Evolutionary conservation across 2,329 filamentous ascomycete species (phyloP), one percentile per base, ranked within the genome.

Genomic region (Coniosporium tulheliwenetii): DNA sequence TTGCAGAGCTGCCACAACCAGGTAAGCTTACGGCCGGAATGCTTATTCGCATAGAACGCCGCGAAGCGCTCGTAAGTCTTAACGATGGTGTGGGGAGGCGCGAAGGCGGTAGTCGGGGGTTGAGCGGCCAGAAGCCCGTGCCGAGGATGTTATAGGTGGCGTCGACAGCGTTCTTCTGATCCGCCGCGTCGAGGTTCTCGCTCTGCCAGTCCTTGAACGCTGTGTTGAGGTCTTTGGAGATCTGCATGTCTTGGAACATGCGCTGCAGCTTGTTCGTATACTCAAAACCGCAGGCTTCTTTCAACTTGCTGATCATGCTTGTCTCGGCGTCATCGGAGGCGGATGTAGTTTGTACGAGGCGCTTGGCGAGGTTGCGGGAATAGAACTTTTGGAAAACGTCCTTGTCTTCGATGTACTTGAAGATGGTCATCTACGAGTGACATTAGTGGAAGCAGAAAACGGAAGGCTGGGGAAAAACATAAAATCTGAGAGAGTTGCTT

Each of bases 351-450:
- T 95, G 85, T 13, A 98, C 91, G 41, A 98, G 67, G 52, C 91
- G 85, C 59, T 93, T 85, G 39, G 91, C 91, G 51, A 98, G 68
- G 80, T 94, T 94, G 47, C 87, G 83, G 2, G 89, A 93, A 65
- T 98, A 98, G 64, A 95, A 98, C 62, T 96, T 98, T 62, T 96
- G 91, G 73, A 98, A 98, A 5, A 98, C 93, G 55, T 98, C 91
- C 70, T 98, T 98, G 64, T 98, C 93, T 59, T 98, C 91, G 47
- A 98, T 96, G 63, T 98, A 98, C 67, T 96, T 96, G 75, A 98
- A 98, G 41, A 98, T 85, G 1, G 89, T 95, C 91, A 98, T 98
- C 42, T 44, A 36, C 35, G 9, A 26, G 13, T 10, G 26, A 7
- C 10, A 30, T 44, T 33, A 38, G 42, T 13, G 30, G 29, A 26